Evolutionary conservation across 2,329 filamentous ascomycete species (phyloP), one percentile per base, ranked within the genome.

Genomic region (Talaromyces piceae): DNA sequence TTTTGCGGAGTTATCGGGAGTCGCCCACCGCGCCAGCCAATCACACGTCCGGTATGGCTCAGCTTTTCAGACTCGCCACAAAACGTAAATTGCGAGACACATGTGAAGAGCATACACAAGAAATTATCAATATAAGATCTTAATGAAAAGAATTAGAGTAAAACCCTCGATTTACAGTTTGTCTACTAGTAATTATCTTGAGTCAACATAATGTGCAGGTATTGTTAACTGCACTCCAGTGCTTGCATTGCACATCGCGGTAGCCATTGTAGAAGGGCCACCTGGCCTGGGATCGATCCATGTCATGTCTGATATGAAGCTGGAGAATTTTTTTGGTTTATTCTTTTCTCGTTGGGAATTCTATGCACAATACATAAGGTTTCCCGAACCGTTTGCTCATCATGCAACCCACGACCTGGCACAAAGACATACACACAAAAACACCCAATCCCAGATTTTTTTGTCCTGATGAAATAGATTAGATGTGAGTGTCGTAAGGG

Each of bases 401-500:
- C 65, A 62, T 69, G 63, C 66, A 67, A 58, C 64, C 63, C 62
- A 63, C 59, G 61, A 57, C 56, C 57, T 55, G 59, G 62, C 57
- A 59, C 56, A 60, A 63, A 62, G 63, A 51, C 37, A 51, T 48
- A 50, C 59, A 59, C 58, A 62, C 53, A 59, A 61, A n/a, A 67
- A 69, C 67, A 69, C 66, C 65, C 61, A 63, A 63, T 66, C 66
- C 66, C 65, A 61, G 63, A 61, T 62, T 63, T 59, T 28, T 37
- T 37, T n/a, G n/a, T 59, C 62, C 61, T 56, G 62, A 59, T 5
- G 27, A 45, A 50, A 25, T 30, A 26, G 33, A 69, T 83, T 93
- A 98, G 76, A 98, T 97, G 71, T 88, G 91, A 67, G 93, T 98
- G 83, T 97, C 93, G 84, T 97, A 98, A 69, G 93, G 77, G 66